A percentile compares a stretch with the other conserved stretches of the same genome.
Conservation (phyloP, 768 basidiomycete species). For the Guyanaporus albipodus region DNA sequence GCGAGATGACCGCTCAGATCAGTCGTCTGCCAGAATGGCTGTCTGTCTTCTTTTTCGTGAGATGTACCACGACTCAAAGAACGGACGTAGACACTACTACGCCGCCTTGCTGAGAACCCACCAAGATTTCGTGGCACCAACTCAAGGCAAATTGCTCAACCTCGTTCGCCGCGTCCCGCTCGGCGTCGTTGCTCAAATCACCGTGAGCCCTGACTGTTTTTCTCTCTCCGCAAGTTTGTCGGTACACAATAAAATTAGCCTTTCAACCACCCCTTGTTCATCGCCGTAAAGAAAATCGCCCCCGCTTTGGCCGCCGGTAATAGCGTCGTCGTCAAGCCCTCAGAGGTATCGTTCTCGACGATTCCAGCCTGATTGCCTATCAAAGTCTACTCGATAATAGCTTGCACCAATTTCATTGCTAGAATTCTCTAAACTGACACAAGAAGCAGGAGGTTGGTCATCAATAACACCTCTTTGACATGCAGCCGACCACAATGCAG, state of each 20-base stretch:
- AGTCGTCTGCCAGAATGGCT: constrained; percentile 82
- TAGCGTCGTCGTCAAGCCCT: constrained; percentile 78
- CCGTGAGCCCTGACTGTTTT: constrained; percentile 40
- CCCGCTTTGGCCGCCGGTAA: constrained; percentile 84
- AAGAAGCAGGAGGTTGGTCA: constrained; percentile 59
- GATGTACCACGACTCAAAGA: constrained; percentile 1
- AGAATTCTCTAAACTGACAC: constrained; percentile 65
- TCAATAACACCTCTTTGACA: background rate
- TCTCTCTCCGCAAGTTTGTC: background rate
- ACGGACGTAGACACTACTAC: constrained; percentile 60
- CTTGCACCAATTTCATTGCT: constrained; percentile 77
- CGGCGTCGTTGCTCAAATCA: constrained; percentile 88
- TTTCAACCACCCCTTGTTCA: constrained; percentile 87
- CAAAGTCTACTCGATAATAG: constrained; percentile 32
- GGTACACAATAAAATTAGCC: constrained; percentile 43
- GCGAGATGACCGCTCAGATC: constrained; percentile 81
- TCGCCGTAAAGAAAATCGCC: constrained; percentile 85
- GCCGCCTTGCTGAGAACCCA: constrained; percentile 70
- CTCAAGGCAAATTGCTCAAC: constrained; percentile 75
- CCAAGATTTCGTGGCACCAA: constrained; percentile 67
- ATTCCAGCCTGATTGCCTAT: background rate
- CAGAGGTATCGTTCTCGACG: constrained; percentile 46
- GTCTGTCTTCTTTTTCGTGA: constrained; percentile 39
- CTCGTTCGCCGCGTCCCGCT: constrained; percentile 77
- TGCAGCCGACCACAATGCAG: constrained; percentile 34